These are phyloP conservation scores for Aspergillus ruber DNA, from an alignment of 2,329 filamentous ascomycete species.

Conservation along the genomic window DNA sequence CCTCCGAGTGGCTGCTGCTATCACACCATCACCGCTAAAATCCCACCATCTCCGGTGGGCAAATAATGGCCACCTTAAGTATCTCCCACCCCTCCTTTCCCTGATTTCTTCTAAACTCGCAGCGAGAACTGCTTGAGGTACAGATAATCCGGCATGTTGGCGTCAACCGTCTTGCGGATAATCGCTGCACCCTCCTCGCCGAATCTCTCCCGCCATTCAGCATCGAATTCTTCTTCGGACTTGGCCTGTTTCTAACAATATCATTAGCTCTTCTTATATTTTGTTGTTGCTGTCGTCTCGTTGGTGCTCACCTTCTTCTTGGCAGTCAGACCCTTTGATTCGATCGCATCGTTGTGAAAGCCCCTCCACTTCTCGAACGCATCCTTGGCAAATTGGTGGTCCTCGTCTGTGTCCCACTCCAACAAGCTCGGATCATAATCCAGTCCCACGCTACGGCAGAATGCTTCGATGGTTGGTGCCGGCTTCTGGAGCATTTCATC, in stretches of 20 bases:
- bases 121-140: constrained; percentile 61
- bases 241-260: constrained; percentile 19
- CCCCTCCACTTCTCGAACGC: constrained; percentile 96
- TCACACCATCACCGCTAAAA: constrained; percentile 24
- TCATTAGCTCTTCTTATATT: constrained; percentile 12
- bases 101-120: constrained; percentile 34
- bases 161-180: constrained; percentile 54
- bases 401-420: constrained; percentile 70
- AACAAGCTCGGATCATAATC: constrained; percentile 74
- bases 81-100: constrained; percentile 2
- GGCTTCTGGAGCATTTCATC: constrained; percentile 90
- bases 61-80: neutral
- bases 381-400: constrained; percentile 60
- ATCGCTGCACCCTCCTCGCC: constrained; percentile 53
- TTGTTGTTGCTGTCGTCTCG: constrained; percentile 16
- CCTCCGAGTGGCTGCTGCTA: constrained; percentile 2
- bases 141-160: constrained; percentile 55
- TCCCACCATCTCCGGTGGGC: constrained; percentile 16
- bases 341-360: constrained; percentile 91
- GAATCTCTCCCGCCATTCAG: constrained; percentile 57
- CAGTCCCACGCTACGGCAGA: constrained; percentile 75
- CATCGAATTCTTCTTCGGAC: constrained; percentile 50
- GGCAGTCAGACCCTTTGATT: constrained; percentile 69
- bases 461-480: constrained; percentile 65
- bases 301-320: constrained; percentile 35